Evolutionary conservation across 768 basidiomycete genomes (phyloP).

Genomic region (Lentinula lateritia): DNA sequence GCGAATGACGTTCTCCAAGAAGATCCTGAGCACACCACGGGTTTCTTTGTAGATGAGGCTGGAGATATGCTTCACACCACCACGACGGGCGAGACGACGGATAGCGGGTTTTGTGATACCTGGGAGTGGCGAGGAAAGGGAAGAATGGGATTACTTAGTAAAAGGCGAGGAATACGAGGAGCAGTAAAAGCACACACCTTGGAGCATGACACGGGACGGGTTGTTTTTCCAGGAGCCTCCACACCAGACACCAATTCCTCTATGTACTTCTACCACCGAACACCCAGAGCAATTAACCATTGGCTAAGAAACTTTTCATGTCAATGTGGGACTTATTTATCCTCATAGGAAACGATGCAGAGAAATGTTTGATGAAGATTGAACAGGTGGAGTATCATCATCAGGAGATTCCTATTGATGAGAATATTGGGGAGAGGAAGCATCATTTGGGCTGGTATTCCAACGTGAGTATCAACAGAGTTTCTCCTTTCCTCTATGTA

Average conservation of each 20-base stretch:
- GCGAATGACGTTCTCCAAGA: slow-evolving; percentile 58
- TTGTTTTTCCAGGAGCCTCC: neutral
- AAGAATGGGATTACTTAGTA: too few relatives aligned
- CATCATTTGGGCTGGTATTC: slow-evolving; percentile 34
- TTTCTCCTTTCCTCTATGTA: neutral
- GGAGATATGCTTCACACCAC: neutral
- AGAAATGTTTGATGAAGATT: slow-evolving; percentile 43
- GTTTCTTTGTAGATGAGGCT: neutral
- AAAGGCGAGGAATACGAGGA: too few relatives aligned
- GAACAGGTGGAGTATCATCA: slow-evolving; percentile 40
- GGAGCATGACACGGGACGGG: too few relatives aligned
- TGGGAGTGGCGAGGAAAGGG: slow-evolving; percentile 23
- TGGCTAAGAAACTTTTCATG: slow-evolving; percentile 48
- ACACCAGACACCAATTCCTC: neutral
- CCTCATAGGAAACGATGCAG: slow-evolving; percentile 31
- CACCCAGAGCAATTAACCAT: slow-evolving; percentile 16
- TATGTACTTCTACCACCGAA: slow-evolving; percentile 23
- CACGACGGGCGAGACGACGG: slow-evolving; percentile 22
- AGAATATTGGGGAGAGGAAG: slow-evolving; percentile 20
- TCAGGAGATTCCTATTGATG: neutral
- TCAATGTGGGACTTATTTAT: slow-evolving; percentile 51
- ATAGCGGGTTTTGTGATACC: slow-evolving; percentile 67
- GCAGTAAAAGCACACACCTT: too few relatives aligned
- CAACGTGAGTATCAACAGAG: slow-evolving; percentile 20
- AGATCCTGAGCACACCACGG: neutral